A percentile compares a stretch with the other conserved stretches of the same genome.
Evolutionary conservation across 345 rosid genomes (phyloP).

Genomic region (Crucihimalaya himalaica): DNA sequence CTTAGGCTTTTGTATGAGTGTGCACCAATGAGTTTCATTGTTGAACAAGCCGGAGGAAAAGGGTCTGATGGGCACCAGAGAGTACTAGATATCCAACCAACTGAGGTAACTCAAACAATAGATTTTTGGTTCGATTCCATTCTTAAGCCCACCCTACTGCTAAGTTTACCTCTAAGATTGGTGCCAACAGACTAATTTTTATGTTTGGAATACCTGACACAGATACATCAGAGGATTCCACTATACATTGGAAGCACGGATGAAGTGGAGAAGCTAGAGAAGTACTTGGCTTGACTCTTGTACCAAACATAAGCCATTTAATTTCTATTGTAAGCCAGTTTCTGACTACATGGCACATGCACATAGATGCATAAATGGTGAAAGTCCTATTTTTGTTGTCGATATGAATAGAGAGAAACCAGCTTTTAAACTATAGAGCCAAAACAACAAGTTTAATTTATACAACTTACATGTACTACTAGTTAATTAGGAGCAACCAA

Average conservation of each 20-base stretch:
- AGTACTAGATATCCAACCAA: conserved; percentile 77
- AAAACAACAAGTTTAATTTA: conserved; percentile 4
- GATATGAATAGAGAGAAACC: conserved; percentile 17
- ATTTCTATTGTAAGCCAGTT: conserved; percentile 27
- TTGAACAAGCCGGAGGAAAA: conserved; percentile 97
- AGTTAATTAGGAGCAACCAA: background rate
- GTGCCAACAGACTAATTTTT: background rate
- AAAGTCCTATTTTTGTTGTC: conserved; percentile 29
- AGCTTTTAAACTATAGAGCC: background rate
- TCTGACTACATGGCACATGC: conserved; percentile 21
- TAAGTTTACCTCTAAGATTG: too few species aligned
- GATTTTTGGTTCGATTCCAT: background rate
- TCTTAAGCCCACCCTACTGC: background rate
- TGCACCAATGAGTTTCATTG: conserved; percentile 98
- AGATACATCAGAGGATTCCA: background rate
- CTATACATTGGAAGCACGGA: conserved; percentile 81
- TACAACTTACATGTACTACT: conserved; percentile 10
- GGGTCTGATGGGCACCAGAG: conserved; percentile 90
- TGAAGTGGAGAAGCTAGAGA: conserved; percentile 92
- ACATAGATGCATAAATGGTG: conserved; percentile 25
- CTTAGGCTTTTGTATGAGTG: conserved; percentile 89
- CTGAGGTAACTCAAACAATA: conserved; percentile 51
- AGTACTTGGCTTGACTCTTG: conserved; percentile 68
- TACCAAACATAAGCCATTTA: conserved; percentile 31
- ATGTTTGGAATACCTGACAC: background rate